Base-by-base conservation (phyloP, 768 basidiomycete species). In the Rhizopogon salebrosus region DNA sequence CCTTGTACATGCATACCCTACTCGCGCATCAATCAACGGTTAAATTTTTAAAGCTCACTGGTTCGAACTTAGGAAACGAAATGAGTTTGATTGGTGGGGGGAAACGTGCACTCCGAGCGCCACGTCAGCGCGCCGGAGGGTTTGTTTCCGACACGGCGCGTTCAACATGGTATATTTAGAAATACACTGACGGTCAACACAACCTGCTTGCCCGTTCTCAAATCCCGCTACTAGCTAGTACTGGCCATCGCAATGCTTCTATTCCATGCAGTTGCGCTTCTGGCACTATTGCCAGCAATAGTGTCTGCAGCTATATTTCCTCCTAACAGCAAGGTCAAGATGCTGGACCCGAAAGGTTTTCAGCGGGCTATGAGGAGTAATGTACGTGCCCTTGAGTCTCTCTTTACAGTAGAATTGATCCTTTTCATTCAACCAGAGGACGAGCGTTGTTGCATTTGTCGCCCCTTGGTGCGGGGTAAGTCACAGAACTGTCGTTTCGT, bases 401-500 rank as follows among this genome's bases (percentile, higher is more conserved):
- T 22, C 29, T 10, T 38, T 7, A 35, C 13, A 18, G 48, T 50
- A 16, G 16, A 40, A 52, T 35, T 16, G 55, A 35, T 18, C 29
- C 4, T 38, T n/a, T 27, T 36, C 27, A 26, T 27, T 50, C 6
- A 10, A 35, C 42, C 59, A 92, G 90, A 74, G 80, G 70, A 87
- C 90, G 29, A 81, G 77, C 55, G 68, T 94, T 63, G 85, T 95
- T 16, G 94, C 92, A 1, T 97, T 95, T 64, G 87, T 94, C 11
- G 94, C 94, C n/a, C 89, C 92, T 3, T 95, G 93, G 94, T 93
- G 89, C 63, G 89, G 88, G 58, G 88, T 90, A 67, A 65, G 87
- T 58, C 13, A 14, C 34, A 18, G 16, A 29, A 38, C 14, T 27
- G 8, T 51, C 2, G 24, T 31, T 18, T 49, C n/a, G 26, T 26